Base-by-base conservation (phyloP, 345 rosid species). In the Ricinus communis region DNA sequence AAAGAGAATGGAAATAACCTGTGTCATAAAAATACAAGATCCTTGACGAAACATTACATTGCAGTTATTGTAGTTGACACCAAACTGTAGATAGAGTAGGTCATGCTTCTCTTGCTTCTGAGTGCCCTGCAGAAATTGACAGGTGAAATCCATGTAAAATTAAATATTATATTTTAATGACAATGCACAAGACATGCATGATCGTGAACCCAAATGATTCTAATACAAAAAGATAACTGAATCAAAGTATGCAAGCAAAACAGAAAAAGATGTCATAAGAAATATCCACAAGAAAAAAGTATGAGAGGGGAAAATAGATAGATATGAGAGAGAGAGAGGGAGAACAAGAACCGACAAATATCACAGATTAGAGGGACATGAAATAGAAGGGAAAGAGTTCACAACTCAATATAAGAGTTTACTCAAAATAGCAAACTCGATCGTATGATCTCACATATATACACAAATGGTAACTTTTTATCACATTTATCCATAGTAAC, bases 41-140 rank as follows among this genome's bases (percentile, higher is more conserved):
- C 98, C 98, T 79, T 87, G 96, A 70, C 97, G 97, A 76, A 88
- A 88, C 79, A 91, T 76, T 63, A 77, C 84, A 75, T n/a, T 85
- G 91, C 69, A 84, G 79, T 43, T 43, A 66, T 87, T 91, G 79
- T 91, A 94, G 71, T 90, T 94, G 76, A 94, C 81, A 58, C 88
- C 88, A 77, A 93, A 93, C 41, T 80, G 81, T 77, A 81, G 95
- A 82, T 78, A 87, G 56, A 94, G 96, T 66, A 94, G 82, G 76
- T 94, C 98, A 79, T 94, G 87, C 80, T 78, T 87, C 73, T 87
- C 92, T 81, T 90, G 93, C 64, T 91, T 92, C 68, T 83, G 84
- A 73, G 93, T 77, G 59, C 79, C 88, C 97, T 94, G 84, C 77
- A 83, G 18, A 65, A 76, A 68, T 69, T 60, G 25, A 65, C 54